A percentile compares a stretch with the other conserved stretches of the same genome.
phyloP scores from a whole-genome alignment of 164 flowering plant genomes.

The Vitis rupestris region DNA sequence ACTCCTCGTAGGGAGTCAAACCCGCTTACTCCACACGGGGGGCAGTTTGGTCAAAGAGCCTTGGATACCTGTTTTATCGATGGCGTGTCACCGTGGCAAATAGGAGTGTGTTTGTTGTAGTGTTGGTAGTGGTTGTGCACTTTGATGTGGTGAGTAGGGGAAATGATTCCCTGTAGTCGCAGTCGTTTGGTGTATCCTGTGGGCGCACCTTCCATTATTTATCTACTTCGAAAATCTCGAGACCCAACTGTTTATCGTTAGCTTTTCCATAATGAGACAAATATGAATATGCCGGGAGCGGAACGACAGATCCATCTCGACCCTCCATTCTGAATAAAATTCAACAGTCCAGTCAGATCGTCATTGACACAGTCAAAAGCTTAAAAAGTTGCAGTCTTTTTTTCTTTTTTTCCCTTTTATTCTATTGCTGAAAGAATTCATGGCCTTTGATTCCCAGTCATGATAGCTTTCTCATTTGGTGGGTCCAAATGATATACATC shows the following conservation, averaged over 20 bases:
- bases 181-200: slow-evolving; percentile 6
- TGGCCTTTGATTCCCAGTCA: not conserved
- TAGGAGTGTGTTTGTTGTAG: slow-evolving; percentile 26
- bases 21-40: not conserved
- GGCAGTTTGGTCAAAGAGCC: slow-evolving; percentile 16
- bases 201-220: not conserved
- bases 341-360: too few relatives aligned
- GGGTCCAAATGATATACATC: not conserved
- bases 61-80: slow-evolving; percentile 19
- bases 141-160: slow-evolving; percentile 2
- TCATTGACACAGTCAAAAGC: not conserved
- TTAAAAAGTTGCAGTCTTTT: not conserved
- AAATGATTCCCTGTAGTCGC: slow-evolving; percentile 7
- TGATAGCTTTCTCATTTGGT: not conserved
- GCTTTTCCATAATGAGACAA: not conserved
- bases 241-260: not conserved
- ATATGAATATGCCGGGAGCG: not conserved
- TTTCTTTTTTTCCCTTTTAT: too few relatives aligned
- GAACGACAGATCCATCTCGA: slow-evolving; percentile 3
- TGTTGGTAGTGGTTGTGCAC: slow-evolving; percentile 29
- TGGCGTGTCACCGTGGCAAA: slow-evolving; percentile 48
- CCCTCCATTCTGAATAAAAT: not conserved
- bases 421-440: not conserved
- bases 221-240: slow-evolving; percentile 7
- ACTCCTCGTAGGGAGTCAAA: slow-evolving; percentile 9